Conservation (phyloP, 1,139 yeast genomes). For the Suhomyces ambrosiae region DNA sequence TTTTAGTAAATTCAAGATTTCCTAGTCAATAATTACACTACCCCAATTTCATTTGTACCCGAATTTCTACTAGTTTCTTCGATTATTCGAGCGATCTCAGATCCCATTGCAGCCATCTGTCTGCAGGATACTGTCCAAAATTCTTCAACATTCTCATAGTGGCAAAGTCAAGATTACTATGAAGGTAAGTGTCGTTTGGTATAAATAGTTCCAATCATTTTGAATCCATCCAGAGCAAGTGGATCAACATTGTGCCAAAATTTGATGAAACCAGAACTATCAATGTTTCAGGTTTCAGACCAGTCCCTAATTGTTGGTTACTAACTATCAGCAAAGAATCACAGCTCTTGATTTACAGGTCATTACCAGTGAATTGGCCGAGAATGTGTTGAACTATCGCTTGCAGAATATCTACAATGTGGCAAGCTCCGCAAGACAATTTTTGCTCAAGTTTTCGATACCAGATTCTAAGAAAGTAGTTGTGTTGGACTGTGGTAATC, state of each 20-base stretch:
- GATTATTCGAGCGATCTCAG: too few species aligned
- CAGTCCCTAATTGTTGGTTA: background rate
- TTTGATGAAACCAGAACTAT: too few species aligned
- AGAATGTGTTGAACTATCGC: conserved; percentile 61
- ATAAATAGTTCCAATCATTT: background rate
- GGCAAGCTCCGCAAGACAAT: conserved; percentile 70
- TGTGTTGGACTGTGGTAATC: conserved; percentile 85
- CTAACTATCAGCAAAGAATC: conserved; percentile 68
- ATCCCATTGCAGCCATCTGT: conserved; percentile 4
- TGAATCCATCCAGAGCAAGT: background rate
- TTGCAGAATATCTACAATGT: conserved; percentile 86
- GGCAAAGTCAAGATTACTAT: conserved; percentile 4
- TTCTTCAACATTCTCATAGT: conserved; percentile 1
- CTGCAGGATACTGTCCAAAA: conserved; percentile 4
- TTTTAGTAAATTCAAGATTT: too few species aligned
- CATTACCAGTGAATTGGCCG: conserved; percentile 64
- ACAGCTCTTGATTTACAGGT: conserved; percentile 81
- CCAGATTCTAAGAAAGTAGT: conserved; percentile 81
- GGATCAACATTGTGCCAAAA: too few species aligned
- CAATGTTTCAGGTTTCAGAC: too few species aligned
- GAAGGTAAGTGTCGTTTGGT: conserved; percentile 4
- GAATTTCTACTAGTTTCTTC: background rate
- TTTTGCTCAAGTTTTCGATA: conserved; percentile 74
- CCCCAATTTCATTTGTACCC: too few species aligned
- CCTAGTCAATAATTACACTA: too few species aligned